Base-by-base conservation (phyloP, 2,329 filamentous ascomycete species). In the Leptographium galeiforme region DNA sequence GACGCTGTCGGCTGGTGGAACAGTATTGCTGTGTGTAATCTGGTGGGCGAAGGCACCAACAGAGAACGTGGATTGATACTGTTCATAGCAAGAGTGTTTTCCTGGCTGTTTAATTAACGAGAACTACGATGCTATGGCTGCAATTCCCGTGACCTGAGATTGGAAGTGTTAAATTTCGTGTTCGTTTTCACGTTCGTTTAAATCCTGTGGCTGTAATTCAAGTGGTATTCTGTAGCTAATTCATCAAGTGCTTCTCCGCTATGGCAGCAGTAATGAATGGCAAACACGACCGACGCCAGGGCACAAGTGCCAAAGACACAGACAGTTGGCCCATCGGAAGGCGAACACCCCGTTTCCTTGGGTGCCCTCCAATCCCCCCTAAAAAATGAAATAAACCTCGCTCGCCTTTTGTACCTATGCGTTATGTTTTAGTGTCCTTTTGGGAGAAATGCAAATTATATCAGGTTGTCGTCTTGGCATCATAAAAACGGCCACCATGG, bases 391-490 rank as follows among this genome's bases (percentile, higher is more conserved):
- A 43, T 2, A 51, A 18, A 18, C 49, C 18, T 49, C 53, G 49
- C 48, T 49, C 53, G 49, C 48, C 53, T 36, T 51, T 45, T 51
- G 12, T 51, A 34, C 39, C 32, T 41, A 43, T 48, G 38, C 49
- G 16, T 25, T 30, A 38, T 30, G 30, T 43, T 18, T 13, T 18
- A 34, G 30, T 34, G 39, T 33, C 38, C 41, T 16, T 48, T 44
- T 18, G 33, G 25, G 13, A 6, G 18, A 46, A 51, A 50, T 54
- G 52, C 43, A 41, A 41, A 53, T 50, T 19, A 38, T 16, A 47
- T 47, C 33, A 12, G 30, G 18, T 14, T 45, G 25, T 38, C 43
- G n/a, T 48, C 48, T 47, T 55, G 53, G 49, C 49, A 55, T 55
- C 45, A 45, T 52, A 38, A 47, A 47, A 50, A 40, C n/a, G 38